Conservation (phyloP, 768 basidiomycete species). For the Pleurotus tuoliensis region DNA sequence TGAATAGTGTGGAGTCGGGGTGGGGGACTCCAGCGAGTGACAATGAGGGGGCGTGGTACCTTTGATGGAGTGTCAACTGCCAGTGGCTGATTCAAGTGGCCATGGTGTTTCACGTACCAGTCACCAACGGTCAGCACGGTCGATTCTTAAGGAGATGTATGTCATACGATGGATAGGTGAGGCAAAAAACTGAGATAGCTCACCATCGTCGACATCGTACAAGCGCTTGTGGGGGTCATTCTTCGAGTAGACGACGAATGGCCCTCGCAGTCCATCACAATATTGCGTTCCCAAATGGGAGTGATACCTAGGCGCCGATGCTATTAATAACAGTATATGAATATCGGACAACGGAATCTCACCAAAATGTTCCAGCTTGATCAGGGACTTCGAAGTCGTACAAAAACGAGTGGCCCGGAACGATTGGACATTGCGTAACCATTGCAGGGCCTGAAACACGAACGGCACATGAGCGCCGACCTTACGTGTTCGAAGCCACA, state of each 20-base stretch:
- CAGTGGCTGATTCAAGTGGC: not conserved
- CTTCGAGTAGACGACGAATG: constrained; percentile 33
- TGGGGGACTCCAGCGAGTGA: not conserved
- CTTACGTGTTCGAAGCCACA: too few species aligned
- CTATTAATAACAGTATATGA: not conserved
- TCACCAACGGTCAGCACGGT: not conserved
- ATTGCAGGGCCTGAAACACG: not conserved
- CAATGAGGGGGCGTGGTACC: constrained; percentile 1
- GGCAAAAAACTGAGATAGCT: not conserved
- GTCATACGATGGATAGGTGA: constrained; percentile 19
- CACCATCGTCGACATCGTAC: constrained; percentile 22
- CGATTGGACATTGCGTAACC: constrained; percentile 49
- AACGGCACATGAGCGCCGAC: not conserved
- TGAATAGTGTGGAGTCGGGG: constrained; percentile 23
- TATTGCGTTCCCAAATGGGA: constrained; percentile 35
- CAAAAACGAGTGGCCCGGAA: constrained; percentile 36
- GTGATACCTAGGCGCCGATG: constrained; percentile 21
- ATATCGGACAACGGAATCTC: too few species aligned
- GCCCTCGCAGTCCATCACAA: constrained; percentile 34
- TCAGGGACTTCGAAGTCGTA: constrained; percentile 33
- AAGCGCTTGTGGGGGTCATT: constrained; percentile 23
- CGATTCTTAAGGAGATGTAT: constrained; percentile 12
- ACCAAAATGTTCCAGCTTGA: constrained; percentile 32
- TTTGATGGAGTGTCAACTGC: not conserved
- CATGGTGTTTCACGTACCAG: not conserved